These are phyloP conservation scores for Stenocarpella maydis DNA, from an alignment of 2,329 filamentous ascomycete genomes.

Conservation along the genomic window DNA sequence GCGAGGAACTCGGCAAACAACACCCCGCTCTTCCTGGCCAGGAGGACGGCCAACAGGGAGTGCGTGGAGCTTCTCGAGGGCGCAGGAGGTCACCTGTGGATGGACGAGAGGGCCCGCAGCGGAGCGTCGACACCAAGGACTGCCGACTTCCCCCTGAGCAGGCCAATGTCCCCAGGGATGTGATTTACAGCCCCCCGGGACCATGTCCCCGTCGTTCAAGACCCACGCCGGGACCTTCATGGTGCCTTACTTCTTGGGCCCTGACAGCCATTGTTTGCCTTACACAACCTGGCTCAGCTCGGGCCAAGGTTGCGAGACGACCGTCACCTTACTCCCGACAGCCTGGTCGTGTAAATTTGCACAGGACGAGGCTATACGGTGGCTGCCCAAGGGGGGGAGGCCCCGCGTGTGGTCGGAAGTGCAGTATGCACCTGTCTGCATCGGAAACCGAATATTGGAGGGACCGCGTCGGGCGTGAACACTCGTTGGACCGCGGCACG, in stretches of 20 bases:
- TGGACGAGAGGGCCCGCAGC: conserved; percentile 50
- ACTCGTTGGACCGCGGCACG: conserved; percentile 5
- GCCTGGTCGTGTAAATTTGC: neutral
- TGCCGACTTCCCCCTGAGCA: conserved; percentile 25
- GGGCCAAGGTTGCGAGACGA: no score
- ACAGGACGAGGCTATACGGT: neutral
- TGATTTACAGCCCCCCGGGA: neutral
- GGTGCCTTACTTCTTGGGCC: neutral
- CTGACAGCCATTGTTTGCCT: neutral
- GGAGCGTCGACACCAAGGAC: conserved; percentile 30
- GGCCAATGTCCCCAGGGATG: conserved; percentile 33
- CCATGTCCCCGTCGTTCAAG: neutral
- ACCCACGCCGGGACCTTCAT: neutral
- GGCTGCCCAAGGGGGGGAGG: neutral
- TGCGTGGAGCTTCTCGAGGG: conserved; percentile 63
- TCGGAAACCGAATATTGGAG: conserved; percentile 15
- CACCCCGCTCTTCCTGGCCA: conserved; percentile 71
- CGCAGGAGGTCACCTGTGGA: conserved; percentile 68
- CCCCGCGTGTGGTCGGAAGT: conserved; percentile 1
- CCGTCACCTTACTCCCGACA: neutral
- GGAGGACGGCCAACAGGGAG: conserved; percentile 62
- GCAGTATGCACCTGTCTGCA: conserved; percentile 14
- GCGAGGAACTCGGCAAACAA: conserved; percentile 70
- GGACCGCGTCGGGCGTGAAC: neutral
- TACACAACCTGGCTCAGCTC: neutral